Percentiles rank a stretch among this genome's conserved stretches.
Evolutionary conservation across 495 filamentous ascomycete genomes (phyloP).

Genomic region (Penicillium samsonianum): DNA sequence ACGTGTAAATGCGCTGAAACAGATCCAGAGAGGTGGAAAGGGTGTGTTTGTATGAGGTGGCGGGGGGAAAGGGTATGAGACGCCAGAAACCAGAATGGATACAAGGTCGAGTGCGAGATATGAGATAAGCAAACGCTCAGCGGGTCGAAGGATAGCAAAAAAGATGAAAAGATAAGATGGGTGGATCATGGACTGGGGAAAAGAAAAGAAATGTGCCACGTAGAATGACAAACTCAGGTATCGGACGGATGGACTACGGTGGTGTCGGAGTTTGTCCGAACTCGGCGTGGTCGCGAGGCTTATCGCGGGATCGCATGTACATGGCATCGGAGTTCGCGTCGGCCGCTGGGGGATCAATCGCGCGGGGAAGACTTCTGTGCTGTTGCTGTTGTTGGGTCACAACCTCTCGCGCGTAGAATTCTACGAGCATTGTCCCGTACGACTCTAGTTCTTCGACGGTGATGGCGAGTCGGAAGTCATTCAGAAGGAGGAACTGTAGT

Average conservation of each 20-base stretch:
- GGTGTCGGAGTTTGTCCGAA: conserved; percentile 47
- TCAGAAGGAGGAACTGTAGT: conserved; percentile 92
- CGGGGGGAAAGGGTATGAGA: conserved; percentile 14
- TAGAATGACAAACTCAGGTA: not conserved
- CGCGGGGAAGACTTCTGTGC: conserved; percentile 26
- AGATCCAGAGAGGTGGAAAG: conserved; percentile 8
- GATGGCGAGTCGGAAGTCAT: conserved; percentile 94
- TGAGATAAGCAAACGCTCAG: conserved; percentile 17
- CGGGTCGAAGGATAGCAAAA: conserved; percentile 10
- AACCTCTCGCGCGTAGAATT: conserved; percentile 95
- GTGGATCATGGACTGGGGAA: not conserved
- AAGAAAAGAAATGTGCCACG: not conserved
- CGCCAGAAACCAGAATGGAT: conserved; percentile 21
- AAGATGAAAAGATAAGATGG: not conserved
- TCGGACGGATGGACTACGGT: conserved; percentile 27
- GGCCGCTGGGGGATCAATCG: conserved; percentile 19
- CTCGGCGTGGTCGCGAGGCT: conserved; percentile 31
- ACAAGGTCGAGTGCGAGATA: conserved; percentile 13
- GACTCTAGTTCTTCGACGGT: conserved; percentile 95
- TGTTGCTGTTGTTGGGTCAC: conserved; percentile 61
- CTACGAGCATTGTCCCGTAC: conserved; percentile 97
- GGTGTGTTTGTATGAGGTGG: conserved; percentile 13
- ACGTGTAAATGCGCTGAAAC: conserved; percentile 28
- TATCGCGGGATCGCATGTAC: conserved; percentile 44
- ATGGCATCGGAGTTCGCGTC: conserved; percentile 38